A percentile compares a stretch with the other conserved stretches of the same genome.
Evolutionary conservation across 2,329 filamentous ascomycete genomes (phyloP).

Genomic region (Ceratocystis alfenasii): DNA sequence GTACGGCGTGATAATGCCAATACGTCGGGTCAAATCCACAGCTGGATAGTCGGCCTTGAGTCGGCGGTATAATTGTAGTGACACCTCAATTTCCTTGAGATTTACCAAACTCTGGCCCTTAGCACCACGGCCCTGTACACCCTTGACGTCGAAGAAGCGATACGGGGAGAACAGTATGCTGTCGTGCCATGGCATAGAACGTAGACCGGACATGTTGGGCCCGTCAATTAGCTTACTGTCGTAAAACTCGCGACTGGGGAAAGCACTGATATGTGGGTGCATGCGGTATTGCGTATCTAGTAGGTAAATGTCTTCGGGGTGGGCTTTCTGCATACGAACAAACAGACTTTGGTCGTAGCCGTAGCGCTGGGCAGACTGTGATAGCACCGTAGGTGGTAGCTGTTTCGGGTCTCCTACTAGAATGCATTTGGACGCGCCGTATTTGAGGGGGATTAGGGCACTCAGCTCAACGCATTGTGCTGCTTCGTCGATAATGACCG

Average conservation of each 20-base stretch:
- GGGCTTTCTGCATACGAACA: conserved; percentile 92
- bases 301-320: conserved; percentile 76
- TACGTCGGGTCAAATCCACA: conserved; percentile 64
- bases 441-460: conserved; percentile 91
- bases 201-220: conserved; percentile 63
- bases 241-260: conserved; percentile 87
- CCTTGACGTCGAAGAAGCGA: conserved; percentile 91
- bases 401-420: conserved; percentile 97
- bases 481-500: conserved; percentile 94
- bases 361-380: conserved; percentile 79
- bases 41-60: conserved; percentile 59
- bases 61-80: conserved; percentile 71
- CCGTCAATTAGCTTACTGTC: conserved; percentile 79
- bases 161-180: conserved; percentile 77
- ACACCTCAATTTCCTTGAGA: conserved; percentile 71
- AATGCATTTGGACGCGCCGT: conserved; percentile 92
- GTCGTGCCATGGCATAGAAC: conserved; percentile 73
- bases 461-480: conserved; percentile 97
- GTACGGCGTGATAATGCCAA: conserved; percentile 96
- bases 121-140: conserved; percentile 67
- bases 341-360: conserved; percentile 98
- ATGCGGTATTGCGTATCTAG: conserved; percentile 98
- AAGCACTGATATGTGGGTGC: conserved; percentile 91
- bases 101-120: conserved; percentile 88
- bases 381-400: conserved; percentile 87